Evolutionary conservation across 768 basidiomycete genomes (phyloP), one percentile per base, ranked within the genome.

Genomic region (Podaxis sp.): DNA sequence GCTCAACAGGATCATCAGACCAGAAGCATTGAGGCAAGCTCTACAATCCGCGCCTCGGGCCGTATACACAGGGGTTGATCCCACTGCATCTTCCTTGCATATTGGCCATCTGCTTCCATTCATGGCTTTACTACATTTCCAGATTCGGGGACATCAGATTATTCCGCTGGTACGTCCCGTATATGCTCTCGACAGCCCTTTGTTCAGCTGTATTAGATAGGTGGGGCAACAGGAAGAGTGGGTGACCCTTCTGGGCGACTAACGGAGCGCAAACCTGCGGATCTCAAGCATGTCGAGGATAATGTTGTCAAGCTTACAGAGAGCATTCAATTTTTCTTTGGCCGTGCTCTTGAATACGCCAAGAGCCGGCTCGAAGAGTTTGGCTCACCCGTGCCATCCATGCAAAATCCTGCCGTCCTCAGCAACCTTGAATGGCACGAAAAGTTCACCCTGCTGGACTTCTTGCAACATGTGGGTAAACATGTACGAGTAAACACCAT

Each of bases 211-310:
- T 35, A 32, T 35, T 68, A 98, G 96, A 90, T 98, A 70, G 96
- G 97, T 35, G 95, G 94, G 0, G 95, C 94, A 7, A 98, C 96
- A 0, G 97, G 94, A 7, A 86, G 90, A n/a, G 88, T 99, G 48
- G 97, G 97, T 5, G 97, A 99, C 70, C 97, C 97, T 6, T 96
- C 95, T 3, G 96, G 97, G 1, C 82, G 95, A 37, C 80, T 82
- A 4, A 84, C 84, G 0, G 96, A 97, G 73, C 86, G 97, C 21
- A 82, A 86, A 57, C 79, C 85, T 3, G 83, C 93, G 4, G 79
- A 87, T 37, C 71, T 73, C 11, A 72, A 80, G 9, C 79, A 84
- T 54, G 82, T 95, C 3, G 78, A 84, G 40, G 63, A 74, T 55
- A 98, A 98, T 66, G 86, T 89, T 46, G 59, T 67, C 11, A 76